Conservation (phyloP, 805 yeast species). For the Millerozyma miso region DNA sequence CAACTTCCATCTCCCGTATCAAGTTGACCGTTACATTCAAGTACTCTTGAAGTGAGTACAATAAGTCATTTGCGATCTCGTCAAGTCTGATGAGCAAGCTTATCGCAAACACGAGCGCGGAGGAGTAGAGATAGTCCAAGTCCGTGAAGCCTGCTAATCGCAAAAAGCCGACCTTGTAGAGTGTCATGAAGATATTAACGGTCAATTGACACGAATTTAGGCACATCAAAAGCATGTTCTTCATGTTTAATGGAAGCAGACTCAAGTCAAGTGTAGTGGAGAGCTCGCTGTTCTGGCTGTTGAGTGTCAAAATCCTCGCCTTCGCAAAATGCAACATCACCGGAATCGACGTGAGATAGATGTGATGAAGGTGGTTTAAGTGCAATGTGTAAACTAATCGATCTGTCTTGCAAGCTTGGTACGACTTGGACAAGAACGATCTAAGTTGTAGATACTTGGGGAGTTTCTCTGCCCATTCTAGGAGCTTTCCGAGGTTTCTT, state of each 20-base stretch:
- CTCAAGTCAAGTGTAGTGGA: constrained; percentile 5
- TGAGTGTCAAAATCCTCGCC: constrained; percentile 11
- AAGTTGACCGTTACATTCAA: constrained; percentile 14
- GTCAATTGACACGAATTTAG: constrained; percentile 20
- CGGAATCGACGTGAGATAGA: constrained; percentile 23
- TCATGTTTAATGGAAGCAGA: constrained; percentile 18
- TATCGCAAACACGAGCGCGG: constrained; percentile 18
- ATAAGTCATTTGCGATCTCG: constrained; percentile 3
- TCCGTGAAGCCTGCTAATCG: constrained; percentile 24
- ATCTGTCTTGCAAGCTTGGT: constrained; percentile 6
- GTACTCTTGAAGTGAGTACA: constrained; percentile 14
- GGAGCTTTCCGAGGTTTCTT: constrained; percentile 12
- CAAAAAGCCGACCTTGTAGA: constrained; percentile 15
- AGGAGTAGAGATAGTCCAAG: constrained; percentile 20
- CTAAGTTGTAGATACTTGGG: constrained; percentile 16
- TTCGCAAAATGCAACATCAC: constrained; percentile 19
- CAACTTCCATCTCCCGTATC: constrained; percentile 15
- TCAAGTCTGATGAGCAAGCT: constrained; percentile 14
- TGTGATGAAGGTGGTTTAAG: constrained; percentile 25
- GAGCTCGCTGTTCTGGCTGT: background rate
- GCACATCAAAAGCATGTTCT: constrained; percentile 12
- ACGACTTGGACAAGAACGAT: constrained; percentile 7
- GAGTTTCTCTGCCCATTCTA: constrained; percentile 18
- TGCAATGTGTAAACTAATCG: constrained; percentile 22
- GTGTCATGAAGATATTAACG: constrained; percentile 19